These are phyloP conservation scores for Epithemia pelagica DNA, from an alignment of 108 stramenopile species.

Conservation along the genomic window DNA sequence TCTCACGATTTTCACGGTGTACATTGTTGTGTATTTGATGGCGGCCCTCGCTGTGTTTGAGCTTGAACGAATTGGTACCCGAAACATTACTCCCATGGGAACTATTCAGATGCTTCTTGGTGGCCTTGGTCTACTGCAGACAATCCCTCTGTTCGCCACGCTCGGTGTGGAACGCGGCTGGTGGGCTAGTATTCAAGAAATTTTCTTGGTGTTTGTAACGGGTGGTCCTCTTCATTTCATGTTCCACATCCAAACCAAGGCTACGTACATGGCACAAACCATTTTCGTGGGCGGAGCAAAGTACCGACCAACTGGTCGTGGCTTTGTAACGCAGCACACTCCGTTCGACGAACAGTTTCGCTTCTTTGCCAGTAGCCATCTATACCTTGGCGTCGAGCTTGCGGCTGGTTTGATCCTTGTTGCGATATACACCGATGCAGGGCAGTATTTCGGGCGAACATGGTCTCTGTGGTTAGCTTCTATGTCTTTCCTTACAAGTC, in stretches of 20 bases:
- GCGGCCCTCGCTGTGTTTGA: conserved; percentile 85
- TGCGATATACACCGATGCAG: conserved; percentile 77
- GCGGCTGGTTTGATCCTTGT: conserved; percentile 86
- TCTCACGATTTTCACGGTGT: conserved; percentile 89
- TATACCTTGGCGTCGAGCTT: conserved; percentile 96
- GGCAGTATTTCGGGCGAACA: conserved; percentile 93
- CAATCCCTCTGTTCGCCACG: conserved; percentile 94
- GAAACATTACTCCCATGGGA: conserved; percentile 90
- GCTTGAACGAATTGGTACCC: conserved; percentile 89
- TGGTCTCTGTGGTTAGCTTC: conserved; percentile 97
- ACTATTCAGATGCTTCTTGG: conserved; percentile 91
- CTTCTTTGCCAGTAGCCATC: conserved; percentile 95
- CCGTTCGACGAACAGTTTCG: conserved; percentile 93
- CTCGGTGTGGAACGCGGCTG: conserved; percentile 95
- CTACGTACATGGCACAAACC: conserved; percentile 96
- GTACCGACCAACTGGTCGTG: conserved; percentile 97
- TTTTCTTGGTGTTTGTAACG: conserved; percentile 88
- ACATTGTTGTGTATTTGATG: conserved; percentile 91
- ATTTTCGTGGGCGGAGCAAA: conserved; percentile 97
- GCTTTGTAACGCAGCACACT: conserved; percentile 96
- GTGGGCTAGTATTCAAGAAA: conserved; percentile 77
- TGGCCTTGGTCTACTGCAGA: conserved; percentile 91
- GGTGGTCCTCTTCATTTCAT: conserved; percentile 98
- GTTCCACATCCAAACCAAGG: conserved; percentile 99
- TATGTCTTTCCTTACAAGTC: conserved; percentile 91